Conservation (phyloP, 2,329 filamentous ascomycete species). For the Tolypocladium sp. region DNA sequence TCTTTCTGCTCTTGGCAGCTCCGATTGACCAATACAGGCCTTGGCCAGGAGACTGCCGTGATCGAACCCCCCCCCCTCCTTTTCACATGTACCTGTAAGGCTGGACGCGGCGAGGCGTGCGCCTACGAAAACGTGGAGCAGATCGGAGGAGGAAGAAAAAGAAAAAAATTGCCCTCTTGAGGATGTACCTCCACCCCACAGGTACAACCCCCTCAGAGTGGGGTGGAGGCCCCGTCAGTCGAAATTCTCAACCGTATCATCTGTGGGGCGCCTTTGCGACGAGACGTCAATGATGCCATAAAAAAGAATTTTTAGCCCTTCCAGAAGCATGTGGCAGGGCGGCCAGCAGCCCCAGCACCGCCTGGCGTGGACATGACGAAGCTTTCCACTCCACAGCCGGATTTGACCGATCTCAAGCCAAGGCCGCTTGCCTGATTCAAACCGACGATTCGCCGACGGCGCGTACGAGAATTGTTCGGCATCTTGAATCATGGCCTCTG, state of each 20-base stretch:
- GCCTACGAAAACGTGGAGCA: slow-evolving; percentile 17
- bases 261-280: neutral
- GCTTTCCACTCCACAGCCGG: slow-evolving; percentile 12
- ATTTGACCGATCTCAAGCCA: slow-evolving; percentile 12
- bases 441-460: slow-evolving; percentile 15
- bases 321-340: slow-evolving; percentile 19
- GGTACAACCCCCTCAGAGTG: slow-evolving; percentile 9
- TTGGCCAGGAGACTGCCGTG: neutral
- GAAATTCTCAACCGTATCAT: neutral
- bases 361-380: slow-evolving; percentile 11
- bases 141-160: neutral
- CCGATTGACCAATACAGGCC: no score
- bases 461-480: neutral
- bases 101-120: slow-evolving; percentile 11
- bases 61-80: neutral
- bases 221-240: neutral
- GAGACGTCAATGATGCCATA: slow-evolving; percentile 12
- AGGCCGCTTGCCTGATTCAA: neutral
- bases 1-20: neutral
- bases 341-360: neutral
- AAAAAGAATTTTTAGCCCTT: slow-evolving; percentile 15
- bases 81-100: slow-evolving; percentile 2
- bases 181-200: slow-evolving; percentile 21
- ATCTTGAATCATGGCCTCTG: slow-evolving; percentile 1
- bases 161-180: neutral